These are phyloP conservation scores for Paramecium primaurelia DNA, from an alignment of 73 alveolate species.

Conservation along the genomic window DNA sequence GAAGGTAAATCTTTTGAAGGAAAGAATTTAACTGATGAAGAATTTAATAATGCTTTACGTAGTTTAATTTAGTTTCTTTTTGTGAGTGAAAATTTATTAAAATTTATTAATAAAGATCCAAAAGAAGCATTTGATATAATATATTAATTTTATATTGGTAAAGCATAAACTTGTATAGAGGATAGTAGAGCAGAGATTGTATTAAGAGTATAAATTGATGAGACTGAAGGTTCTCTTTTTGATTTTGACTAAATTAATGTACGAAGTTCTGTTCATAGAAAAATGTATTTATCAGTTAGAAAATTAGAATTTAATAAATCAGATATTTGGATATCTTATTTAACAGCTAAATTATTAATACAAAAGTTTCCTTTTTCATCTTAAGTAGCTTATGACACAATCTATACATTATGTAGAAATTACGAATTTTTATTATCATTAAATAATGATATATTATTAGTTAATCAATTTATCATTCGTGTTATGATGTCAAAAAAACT, in stretches of 20 bases:
- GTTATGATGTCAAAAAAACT: neutral
- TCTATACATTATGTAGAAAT: neutral
- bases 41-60: neutral
- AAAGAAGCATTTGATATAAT: neutral
- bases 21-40: neutral
- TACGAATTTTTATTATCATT: neutral
- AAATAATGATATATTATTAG: neutral
- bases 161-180: neutral
- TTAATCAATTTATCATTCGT: neutral
- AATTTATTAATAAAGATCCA: neutral
- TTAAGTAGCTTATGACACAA: neutral
- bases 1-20: neutral
- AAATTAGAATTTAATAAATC: neutral
- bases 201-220: neutral
- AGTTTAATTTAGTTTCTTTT: neutral
- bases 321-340: neutral
- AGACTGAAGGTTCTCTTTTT: neutral
- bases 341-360: neutral
- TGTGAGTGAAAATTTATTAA: constrained; percentile 19
- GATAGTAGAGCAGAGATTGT: constrained; percentile 17
- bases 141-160: neutral
- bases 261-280: neutral
- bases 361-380: neutral
- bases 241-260: neutral
- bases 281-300: constrained; percentile 2